Conservation (phyloP, 352 stramenopile genomes). For the Globisporangium middletonii region DNA sequence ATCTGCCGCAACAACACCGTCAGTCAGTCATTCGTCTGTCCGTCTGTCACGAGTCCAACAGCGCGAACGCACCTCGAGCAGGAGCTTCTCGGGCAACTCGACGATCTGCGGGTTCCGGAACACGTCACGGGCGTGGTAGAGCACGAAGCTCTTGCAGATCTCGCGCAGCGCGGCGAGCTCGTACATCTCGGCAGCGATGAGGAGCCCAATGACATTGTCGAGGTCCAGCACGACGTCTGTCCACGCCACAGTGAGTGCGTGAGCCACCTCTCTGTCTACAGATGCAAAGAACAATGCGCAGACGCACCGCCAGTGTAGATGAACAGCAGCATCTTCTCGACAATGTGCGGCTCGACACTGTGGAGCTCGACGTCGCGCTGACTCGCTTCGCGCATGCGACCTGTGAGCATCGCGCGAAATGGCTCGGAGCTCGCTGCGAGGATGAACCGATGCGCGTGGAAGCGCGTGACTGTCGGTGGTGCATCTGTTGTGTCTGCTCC, state of each 20-base stretch:
- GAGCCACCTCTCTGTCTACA: neutral
- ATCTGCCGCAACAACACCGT: slow-evolving; percentile 20
- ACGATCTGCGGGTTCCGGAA: slow-evolving; percentile 74
- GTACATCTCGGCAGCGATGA: slow-evolving; percentile 82
- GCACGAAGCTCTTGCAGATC: slow-evolving; percentile 80
- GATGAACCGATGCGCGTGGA: slow-evolving; percentile 80
- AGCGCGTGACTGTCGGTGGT: slow-evolving; percentile 18
- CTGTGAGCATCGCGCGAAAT: slow-evolving; percentile 81
- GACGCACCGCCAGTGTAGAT: slow-evolving; percentile 73
- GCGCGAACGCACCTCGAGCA: slow-evolving; percentile 44
- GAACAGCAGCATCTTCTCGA: slow-evolving; percentile 82
- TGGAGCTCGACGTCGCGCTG: slow-evolving; percentile 69
- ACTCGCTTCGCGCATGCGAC: slow-evolving; percentile 67
- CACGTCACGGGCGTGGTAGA: slow-evolving; percentile 76
- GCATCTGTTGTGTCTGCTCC: neutral
- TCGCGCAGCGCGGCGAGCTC: slow-evolving; percentile 68
- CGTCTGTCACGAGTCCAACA: neutral
- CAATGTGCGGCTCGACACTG: slow-evolving; percentile 46
- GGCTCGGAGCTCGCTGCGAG: slow-evolving; percentile 76
- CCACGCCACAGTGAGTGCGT: neutral
- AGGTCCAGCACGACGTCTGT: slow-evolving; percentile 67
- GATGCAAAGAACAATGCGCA: neutral
- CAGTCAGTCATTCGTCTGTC: neutral
- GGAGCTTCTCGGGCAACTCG: slow-evolving; percentile 73
- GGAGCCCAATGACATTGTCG: slow-evolving; percentile 63